Percentiles rank a stretch among this genome's conserved stretches.
These are phyloP conservation scores for Coffea canephora DNA, from an alignment of 257 asterid species.

Conservation along the genomic window DNA sequence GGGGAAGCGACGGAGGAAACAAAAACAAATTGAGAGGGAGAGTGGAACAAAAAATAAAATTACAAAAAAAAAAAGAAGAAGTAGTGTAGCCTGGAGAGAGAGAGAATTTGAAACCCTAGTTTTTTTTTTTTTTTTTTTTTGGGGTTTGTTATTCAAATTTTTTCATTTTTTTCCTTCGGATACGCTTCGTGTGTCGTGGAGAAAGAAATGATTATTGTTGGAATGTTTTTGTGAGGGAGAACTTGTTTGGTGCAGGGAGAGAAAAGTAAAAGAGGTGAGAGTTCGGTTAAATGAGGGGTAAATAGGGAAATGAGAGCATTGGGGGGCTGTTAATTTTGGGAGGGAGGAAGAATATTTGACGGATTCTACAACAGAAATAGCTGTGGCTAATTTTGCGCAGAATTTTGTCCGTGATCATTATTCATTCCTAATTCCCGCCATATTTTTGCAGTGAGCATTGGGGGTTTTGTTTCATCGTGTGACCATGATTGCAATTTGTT, in stretches of 20 bases:
- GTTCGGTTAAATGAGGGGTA: background rate
- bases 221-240: background rate
- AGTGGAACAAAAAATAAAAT: conserved; percentile 11
- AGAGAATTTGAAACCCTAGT: conserved; percentile 45
- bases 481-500: background rate
- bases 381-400: background rate
- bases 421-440: too few species aligned
- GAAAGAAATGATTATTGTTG: conserved; percentile 13
- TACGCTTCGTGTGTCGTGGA: conserved; percentile 31
- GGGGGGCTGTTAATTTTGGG: background rate
- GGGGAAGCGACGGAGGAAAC: conserved; percentile 23
- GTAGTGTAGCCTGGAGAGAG: conserved; percentile 22
- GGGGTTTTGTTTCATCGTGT: too few species aligned
- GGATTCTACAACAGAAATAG: conserved; percentile 9
- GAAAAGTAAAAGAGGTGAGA: background rate
- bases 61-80: conserved; percentile 9
- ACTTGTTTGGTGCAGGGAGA: background rate
- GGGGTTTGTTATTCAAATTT: background rate
- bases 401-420: background rate
- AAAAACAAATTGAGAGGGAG: conserved; percentile 22
- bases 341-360: conserved; percentile 7
- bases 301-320: too few species aligned
- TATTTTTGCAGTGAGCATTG: too few species aligned
- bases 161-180: conserved; percentile 1
- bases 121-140: background rate